Evolutionary conservation across 1,139 yeast species (phyloP).

Genomic region (Nematodospora anomalae): DNA sequence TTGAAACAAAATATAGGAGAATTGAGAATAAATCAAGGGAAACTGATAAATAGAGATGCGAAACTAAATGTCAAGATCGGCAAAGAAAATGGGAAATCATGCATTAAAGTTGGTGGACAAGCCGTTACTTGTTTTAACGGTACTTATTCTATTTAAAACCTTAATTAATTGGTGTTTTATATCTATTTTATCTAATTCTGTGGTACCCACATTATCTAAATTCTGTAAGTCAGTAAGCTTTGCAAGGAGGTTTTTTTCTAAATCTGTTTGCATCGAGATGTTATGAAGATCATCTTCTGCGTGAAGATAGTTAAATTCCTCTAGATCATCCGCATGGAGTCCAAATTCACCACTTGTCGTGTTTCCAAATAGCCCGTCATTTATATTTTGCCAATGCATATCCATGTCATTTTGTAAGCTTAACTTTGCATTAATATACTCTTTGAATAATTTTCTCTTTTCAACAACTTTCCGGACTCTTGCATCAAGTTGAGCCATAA

Average conservation of each 20-base stretch:
- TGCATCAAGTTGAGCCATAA: constrained; percentile 32
- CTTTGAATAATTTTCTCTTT: constrained; percentile 36
- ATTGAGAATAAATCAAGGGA: constrained; percentile 32
- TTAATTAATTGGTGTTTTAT: constrained; percentile 6
- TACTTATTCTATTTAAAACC: constrained; percentile 2
- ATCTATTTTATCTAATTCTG: constrained; percentile 31
- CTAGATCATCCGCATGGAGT: constrained; percentile 54
- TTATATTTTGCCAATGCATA: constrained; percentile 50
- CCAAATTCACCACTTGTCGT: constrained; percentile 54
- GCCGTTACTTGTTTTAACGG: constrained; percentile 35
- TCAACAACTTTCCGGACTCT: constrained; percentile 28
- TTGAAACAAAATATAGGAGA: constrained; percentile 3
- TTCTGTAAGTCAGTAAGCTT: constrained; percentile 19
- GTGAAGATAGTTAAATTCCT: constrained; percentile 48
- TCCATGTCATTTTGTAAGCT: constrained; percentile 35
- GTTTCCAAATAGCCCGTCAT: constrained; percentile 44
- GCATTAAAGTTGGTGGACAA: constrained; percentile 25
- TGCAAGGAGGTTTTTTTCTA: constrained; percentile 17
- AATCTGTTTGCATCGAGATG: constrained; percentile 23
- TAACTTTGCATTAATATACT: constrained; percentile 26
- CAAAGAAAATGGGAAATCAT: constrained; percentile 21
- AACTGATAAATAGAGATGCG: constrained; percentile 35
- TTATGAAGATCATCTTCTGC: constrained; percentile 28
- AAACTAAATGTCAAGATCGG: constrained; percentile 20
- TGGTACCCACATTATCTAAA: constrained; percentile 19